phyloP scores from a whole-genome alignment of 139 green algal genomes.

The Volvox reticuliferus region DNA sequence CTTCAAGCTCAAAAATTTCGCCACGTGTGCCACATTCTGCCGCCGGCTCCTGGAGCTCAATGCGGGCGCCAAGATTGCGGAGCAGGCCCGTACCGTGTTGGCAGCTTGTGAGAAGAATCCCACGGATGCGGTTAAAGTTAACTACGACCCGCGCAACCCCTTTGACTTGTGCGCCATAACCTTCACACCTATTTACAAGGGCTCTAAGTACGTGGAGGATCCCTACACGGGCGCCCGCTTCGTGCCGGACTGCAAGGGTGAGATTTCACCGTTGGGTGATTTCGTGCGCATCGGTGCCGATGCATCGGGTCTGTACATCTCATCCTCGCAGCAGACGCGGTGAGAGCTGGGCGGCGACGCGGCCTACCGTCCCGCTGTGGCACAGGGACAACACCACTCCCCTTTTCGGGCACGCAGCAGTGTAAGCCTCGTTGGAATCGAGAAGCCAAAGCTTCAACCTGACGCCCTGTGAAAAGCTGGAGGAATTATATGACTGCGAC shows the following conservation, averaged over 20 bases:
- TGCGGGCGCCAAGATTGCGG: constrained; percentile 84
- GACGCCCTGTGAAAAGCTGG: too few relatives aligned
- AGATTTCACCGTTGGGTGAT: constrained; percentile 90
- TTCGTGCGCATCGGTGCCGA: constrained; percentile 89
- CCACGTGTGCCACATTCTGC: constrained; percentile 92
- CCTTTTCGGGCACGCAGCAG: too few relatives aligned
- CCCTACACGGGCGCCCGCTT: constrained; percentile 93
- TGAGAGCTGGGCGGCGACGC: not conserved
- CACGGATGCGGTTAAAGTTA: constrained; percentile 87
- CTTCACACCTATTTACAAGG: constrained; percentile 96
- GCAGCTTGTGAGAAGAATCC: constrained; percentile 93
- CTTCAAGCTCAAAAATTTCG: constrained; percentile 97
- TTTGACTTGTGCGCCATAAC: constrained; percentile 97
- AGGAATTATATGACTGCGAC: too few relatives aligned
- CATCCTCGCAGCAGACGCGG: constrained; percentile 60
- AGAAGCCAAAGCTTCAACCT: too few relatives aligned
- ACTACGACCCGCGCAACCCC: constrained; percentile 98
- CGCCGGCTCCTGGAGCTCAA: constrained; percentile 96
- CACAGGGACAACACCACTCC: too few relatives aligned
- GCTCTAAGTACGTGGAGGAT: constrained; percentile 80
- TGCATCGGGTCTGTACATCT: constrained; percentile 87
- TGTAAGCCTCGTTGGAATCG: too few relatives aligned
- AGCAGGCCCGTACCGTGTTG: constrained; percentile 90
- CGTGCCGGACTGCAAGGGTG: constrained; percentile 84
- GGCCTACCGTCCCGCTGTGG: too few relatives aligned